phyloP scores from a whole-genome alignment of 1,284 basidiomycete genomes.

The Heliocybe sulcata region DNA sequence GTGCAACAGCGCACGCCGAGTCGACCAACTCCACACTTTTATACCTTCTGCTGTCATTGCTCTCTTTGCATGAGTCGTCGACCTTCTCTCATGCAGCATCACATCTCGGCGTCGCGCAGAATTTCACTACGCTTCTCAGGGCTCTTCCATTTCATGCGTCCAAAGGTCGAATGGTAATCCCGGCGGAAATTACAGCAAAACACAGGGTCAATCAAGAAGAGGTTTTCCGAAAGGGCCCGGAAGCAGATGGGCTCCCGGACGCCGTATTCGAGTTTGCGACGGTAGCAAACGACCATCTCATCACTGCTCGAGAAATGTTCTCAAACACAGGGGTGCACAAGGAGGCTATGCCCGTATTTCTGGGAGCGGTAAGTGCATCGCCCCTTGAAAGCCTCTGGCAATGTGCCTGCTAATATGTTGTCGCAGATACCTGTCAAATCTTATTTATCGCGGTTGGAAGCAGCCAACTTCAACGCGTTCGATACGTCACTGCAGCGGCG shows the following conservation, averaged over 20 bases:
- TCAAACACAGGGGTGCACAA: slow-evolving; percentile 55
- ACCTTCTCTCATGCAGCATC: slow-evolving; percentile 66
- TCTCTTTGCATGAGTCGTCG: slow-evolving; percentile 32
- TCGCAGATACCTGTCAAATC: slow-evolving; percentile 67
- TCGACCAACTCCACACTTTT: slow-evolving; percentile 76
- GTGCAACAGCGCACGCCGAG: slow-evolving; percentile 66
- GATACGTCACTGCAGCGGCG: slow-evolving; percentile 59
- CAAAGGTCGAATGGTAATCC: slow-evolving; percentile 73
- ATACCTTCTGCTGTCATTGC: slow-evolving; percentile 72
- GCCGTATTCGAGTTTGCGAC: slow-evolving; percentile 89
- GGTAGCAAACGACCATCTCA: slow-evolving; percentile 84
- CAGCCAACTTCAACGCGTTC: slow-evolving; percentile 81
- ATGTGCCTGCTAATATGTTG: background rate
- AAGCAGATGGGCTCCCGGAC: slow-evolving; percentile 58
- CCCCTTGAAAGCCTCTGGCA: background rate
- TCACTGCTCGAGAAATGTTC: slow-evolving; percentile 78
- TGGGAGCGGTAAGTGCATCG: slow-evolving; percentile 57
- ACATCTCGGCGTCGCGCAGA: slow-evolving; percentile 69
- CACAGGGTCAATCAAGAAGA: slow-evolving; percentile 84
- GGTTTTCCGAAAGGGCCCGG: slow-evolving; percentile 66
- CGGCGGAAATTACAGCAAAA: slow-evolving; percentile 76
- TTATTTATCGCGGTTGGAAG: slow-evolving; percentile 72
- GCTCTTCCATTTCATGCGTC: slow-evolving; percentile 72
- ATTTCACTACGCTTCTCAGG: slow-evolving; percentile 67
- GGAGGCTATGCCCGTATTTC: slow-evolving; percentile 71